Evolutionary conservation across 2,329 filamentous ascomycete species (phyloP), one percentile per base, ranked within the genome.

Genomic region (Claviceps sp.): DNA sequence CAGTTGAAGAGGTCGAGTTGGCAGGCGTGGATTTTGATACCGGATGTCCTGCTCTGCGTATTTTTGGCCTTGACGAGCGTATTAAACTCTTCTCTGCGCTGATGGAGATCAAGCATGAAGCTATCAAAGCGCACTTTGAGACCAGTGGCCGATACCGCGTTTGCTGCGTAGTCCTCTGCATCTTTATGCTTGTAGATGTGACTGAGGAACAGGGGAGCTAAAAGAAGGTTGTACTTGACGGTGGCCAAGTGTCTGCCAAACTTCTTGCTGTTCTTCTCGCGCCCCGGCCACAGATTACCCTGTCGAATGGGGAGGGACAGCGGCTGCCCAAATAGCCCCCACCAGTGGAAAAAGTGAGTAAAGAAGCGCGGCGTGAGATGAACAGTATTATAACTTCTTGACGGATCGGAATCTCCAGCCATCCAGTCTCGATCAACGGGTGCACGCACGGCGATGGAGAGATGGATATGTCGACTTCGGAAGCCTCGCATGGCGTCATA

Each of bases 151-250:
- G 88, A 93, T 5, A 95, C 87, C 0, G 84, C 77, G 50, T 71
- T 75, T 55, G 90, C 84, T 0, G 79, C 76, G 62, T 88, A 86
- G 55, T 95, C 89, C 62, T 96, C 91, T 0, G 82, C 82, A 62
- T 98, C 93, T 65, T 96, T 96, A 71, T 98, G 93, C 67, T 96
- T 97, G 72, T 98, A 98, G 37, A 98, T 89, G 61, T 98, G 93
- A 59, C 90, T 94, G 56, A 98, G 79, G 66, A 95, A 98, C 2
- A 98, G 72, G 0, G 93, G 93, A 2, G 93, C 95, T 16, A 98
- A 74, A 3, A 97, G 76, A 22, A 98, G 72, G 56, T 91, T 96
- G 71, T 97, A 97, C 72, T 98, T 98, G 73, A 98, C 90, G 8
- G 94, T 98, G n/a, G 89, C 91, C 55, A 98, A 73, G 68, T 98